Evolutionary conservation across 148 eudicot species (phyloP).

Genomic region (Arctostaphylos glauca): DNA sequence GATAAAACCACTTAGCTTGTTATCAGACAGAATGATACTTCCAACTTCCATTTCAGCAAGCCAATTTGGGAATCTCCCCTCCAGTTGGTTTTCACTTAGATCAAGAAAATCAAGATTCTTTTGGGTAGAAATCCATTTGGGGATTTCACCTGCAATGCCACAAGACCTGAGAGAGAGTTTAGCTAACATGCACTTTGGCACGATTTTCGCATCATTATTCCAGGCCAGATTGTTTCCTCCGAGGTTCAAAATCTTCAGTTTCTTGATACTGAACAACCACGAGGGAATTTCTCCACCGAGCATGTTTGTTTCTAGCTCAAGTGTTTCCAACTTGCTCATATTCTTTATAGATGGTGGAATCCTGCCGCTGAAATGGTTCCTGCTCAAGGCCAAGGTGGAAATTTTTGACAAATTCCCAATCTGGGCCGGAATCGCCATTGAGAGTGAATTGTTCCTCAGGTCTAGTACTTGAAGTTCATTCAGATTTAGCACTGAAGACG

Average conservation of each 20-base stretch:
- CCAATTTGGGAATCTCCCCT: conserved; percentile 45
- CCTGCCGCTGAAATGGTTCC: conserved; percentile 38
- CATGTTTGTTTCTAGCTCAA: conserved; percentile 35
- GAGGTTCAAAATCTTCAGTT: conserved; percentile 28
- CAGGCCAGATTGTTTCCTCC: conserved; percentile 37
- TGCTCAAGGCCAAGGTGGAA: conserved; percentile 32
- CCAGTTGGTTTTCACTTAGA: conserved; percentile 41
- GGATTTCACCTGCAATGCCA: conserved; percentile 40
- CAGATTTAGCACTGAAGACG: conserved; percentile 27
- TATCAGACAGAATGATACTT: conserved; percentile 46
- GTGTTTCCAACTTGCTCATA: conserved; percentile 31
- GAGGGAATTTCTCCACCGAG: conserved; percentile 42
- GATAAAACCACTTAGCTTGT: conserved; percentile 45
- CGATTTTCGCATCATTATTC: conserved; percentile 28
- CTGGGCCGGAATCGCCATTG: conserved; percentile 25
- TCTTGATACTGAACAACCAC: conserved; percentile 39
- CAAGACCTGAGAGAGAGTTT: conserved; percentile 42
- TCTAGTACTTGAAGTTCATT: conserved; percentile 36
- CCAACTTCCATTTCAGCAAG: conserved; percentile 52
- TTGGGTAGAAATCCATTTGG: conserved; percentile 49
- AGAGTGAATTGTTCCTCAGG: conserved; percentile 34
- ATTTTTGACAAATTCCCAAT: conserved; percentile 42
- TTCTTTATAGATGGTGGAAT: conserved; percentile 37
- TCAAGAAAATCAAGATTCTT: conserved; percentile 41
- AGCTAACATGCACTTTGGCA: conserved; percentile 40